A percentile compares a stretch with the other conserved stretches of the same genome.
phyloP scores from a whole-genome alignment of 2,329 filamentous ascomycete genomes.

The Fusarium setosum region DNA sequence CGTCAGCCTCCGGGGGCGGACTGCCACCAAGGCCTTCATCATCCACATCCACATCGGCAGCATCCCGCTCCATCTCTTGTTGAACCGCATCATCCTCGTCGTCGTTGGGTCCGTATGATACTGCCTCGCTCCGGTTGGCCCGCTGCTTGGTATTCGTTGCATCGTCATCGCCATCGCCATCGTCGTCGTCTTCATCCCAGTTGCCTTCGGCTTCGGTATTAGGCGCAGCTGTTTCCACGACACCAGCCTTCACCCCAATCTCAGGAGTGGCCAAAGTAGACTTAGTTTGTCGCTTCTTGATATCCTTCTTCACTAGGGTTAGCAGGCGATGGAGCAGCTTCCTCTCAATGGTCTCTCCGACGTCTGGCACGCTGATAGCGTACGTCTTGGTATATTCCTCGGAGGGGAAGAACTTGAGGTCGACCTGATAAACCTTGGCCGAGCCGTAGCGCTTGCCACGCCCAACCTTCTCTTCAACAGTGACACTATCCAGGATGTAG shows the following conservation, averaged over 20 bases:
- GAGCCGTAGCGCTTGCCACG: slow-evolving; percentile 74
- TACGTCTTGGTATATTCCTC: slow-evolving; percentile 89
- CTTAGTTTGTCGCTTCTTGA: slow-evolving; percentile 81
- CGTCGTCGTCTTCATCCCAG: slow-evolving; percentile 61
- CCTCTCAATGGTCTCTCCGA: slow-evolving; percentile 82
- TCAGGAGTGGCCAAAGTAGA: slow-evolving; percentile 80
- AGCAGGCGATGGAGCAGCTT: slow-evolving; percentile 81
- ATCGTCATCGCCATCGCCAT: slow-evolving; percentile 81
- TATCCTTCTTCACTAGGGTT: slow-evolving; percentile 77
- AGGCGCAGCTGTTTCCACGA: slow-evolving; percentile 61
- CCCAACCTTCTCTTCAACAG: slow-evolving; percentile 83
- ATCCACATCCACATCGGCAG: slow-evolving; percentile 65
- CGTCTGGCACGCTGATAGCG: slow-evolving; percentile 81
- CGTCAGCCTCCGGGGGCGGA: slow-evolving; percentile 54
- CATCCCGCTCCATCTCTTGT: slow-evolving; percentile 69
- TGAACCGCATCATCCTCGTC: slow-evolving; percentile 87
- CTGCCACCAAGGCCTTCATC: slow-evolving; percentile 66
- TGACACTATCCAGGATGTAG: slow-evolving; percentile 84
- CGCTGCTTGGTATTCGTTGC: slow-evolving; percentile 79
- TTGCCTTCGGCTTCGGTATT: slow-evolving; percentile 48
- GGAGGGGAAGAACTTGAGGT: slow-evolving; percentile 84
- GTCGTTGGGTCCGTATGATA: slow-evolving; percentile 92
- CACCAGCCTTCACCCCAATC: slow-evolving; percentile 68
- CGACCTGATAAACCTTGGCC: slow-evolving; percentile 87
- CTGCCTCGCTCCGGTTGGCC: slow-evolving; percentile 81